Conservation (phyloP, 352 stramenopile species). For the Achlya hypogyna region DNA sequence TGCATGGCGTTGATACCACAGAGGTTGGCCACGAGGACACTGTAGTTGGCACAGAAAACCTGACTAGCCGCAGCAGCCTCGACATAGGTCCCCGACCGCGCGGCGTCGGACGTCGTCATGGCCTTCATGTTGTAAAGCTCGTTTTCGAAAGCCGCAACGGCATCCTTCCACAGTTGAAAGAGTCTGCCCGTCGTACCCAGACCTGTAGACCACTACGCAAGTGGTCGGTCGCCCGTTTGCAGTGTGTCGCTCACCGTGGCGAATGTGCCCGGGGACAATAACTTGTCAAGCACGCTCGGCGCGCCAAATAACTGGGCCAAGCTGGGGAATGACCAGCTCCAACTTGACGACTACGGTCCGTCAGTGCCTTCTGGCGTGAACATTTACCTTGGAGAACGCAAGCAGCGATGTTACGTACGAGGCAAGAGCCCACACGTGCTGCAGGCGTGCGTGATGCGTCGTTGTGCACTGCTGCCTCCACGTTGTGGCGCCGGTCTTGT, state of each 20-base stretch:
- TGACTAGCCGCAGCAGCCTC: conserved; percentile 36
- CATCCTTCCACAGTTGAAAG: conserved; percentile 19
- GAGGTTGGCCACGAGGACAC: conserved; percentile 39
- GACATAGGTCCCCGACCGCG: neutral
- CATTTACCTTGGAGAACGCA: neutral
- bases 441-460: neutral
- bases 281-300: conserved; percentile 1
- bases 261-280: neutral
- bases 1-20: conserved; percentile 40
- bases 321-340: neutral
- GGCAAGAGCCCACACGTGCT: neutral
- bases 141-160: conserved; percentile 21
- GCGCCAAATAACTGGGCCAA: neutral
- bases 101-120: neutral
- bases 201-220: neutral
- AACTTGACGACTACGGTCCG: neutral
- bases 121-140: neutral
- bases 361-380: neutral
- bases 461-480: neutral
- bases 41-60: conserved; percentile 50
- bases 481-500: conserved; percentile 10
- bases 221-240: neutral
- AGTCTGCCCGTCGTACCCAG: conserved; percentile 21
- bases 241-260: neutral
- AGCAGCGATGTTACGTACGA: neutral